These are phyloP conservation scores for Pterula multifida DNA, from an alignment of 1,284 basidiomycete species.

Conservation along the genomic window DNA sequence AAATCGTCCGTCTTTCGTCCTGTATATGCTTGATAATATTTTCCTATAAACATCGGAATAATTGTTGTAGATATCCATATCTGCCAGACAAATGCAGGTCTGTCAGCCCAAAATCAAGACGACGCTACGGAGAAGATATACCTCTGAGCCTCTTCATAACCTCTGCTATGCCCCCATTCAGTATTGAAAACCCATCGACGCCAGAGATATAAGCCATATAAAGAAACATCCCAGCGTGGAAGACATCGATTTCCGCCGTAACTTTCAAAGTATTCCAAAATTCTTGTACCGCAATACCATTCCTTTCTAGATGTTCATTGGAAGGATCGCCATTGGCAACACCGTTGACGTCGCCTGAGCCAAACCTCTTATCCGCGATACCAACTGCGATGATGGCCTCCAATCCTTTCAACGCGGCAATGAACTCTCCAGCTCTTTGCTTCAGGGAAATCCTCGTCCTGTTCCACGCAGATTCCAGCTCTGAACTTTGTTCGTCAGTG, in stretches of 20 bases:
- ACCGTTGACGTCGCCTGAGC: neutral
- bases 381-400: neutral
- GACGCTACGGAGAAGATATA: neutral
- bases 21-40: slow-evolving; percentile 8
- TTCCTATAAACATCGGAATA: slow-evolving; percentile 1
- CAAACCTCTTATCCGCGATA: neutral
- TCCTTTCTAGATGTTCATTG: neutral
- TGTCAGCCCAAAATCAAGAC: neutral
- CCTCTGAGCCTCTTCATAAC: neutral
- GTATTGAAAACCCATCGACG: neutral
- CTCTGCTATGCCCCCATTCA: neutral
- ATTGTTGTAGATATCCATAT: neutral
- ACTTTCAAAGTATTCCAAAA: too few species aligned
- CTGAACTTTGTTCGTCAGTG: too few species aligned
- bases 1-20: slow-evolving; percentile 10
- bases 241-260: neutral
- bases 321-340: neutral
- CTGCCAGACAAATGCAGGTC: too few species aligned
- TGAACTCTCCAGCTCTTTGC: neutral
- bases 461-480: too few species aligned
- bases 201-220: neutral
- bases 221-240: neutral
- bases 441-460: neutral
- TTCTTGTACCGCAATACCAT: neutral
- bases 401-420: neutral